phyloP scores from a whole-genome alignment of 768 basidiomycete species.

The Mycena metata region DNA sequence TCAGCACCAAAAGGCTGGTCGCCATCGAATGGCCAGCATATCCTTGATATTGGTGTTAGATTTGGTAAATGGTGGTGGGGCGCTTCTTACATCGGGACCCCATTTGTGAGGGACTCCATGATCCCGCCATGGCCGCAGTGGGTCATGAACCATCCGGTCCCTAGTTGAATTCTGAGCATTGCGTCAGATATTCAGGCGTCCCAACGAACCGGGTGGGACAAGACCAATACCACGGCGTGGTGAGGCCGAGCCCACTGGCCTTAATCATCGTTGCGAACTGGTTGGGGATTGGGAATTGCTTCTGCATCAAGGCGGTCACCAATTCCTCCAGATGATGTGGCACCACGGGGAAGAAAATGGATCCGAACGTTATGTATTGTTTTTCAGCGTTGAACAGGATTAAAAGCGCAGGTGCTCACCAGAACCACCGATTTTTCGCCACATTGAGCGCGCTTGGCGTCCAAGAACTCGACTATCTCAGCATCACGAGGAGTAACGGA shows the following conservation, averaged over 20 bases:
- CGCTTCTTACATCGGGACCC: slow-evolving; percentile 12
- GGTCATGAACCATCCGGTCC: slow-evolving; percentile 25
- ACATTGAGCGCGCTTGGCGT: not conserved
- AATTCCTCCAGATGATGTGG: not conserved
- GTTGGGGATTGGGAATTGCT: not conserved
- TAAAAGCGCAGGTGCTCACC: not conserved
- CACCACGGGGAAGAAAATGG: slow-evolving; percentile 11
- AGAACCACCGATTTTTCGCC: slow-evolving; percentile 16
- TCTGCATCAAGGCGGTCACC: not conserved
- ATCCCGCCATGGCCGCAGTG: slow-evolving; percentile 27
- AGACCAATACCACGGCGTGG: not conserved
- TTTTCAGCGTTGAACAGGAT: not conserved
- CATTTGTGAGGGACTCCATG: slow-evolving; percentile 9
- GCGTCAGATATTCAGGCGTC: too few species aligned
- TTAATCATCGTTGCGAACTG: not conserved
- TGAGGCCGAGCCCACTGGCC: not conserved
- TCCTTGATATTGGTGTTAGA: not conserved
- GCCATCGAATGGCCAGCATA: slow-evolving; percentile 29
- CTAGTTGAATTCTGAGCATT: not conserved
- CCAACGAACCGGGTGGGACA: slow-evolving; percentile 22
- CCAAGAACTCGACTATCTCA: slow-evolving; percentile 3
- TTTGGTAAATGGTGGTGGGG: too few species aligned
- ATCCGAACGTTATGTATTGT: slow-evolving; percentile 15
- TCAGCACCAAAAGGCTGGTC: slow-evolving; percentile 20
- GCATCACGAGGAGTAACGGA: not conserved